Base-by-base conservation (phyloP, 176 grass and related monocot species). In the Aegilops umbellulata region DNA sequence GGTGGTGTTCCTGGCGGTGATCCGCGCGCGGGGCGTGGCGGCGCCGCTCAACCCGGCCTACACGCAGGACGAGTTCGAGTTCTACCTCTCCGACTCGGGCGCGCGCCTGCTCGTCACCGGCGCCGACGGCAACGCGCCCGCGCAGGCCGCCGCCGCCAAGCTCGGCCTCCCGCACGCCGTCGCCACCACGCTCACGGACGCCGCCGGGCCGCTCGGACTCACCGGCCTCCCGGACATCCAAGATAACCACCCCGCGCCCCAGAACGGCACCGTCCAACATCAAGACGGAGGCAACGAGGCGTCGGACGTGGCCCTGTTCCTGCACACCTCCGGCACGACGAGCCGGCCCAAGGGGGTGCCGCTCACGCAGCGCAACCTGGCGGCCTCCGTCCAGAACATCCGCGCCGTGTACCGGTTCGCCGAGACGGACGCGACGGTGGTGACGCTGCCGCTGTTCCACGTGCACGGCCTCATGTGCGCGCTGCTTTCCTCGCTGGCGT, bases 271-370 rank as follows among this genome's bases (percentile, higher is more conserved):
- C 47, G 15, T 51, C 1, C 19, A 38, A 0, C 22, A 42, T 44
- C 0, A 44, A 3, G 3, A 22, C 27, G 3, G 19, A 32, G 19
- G 1, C 80, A 44, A 98, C 86, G 89, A 85, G 0, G 8, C 89
- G 1, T 74, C 85, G 4, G 96, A 98, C 60, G 79, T 87, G 17
- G 97, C 94, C 0, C 88, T 98, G 42, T 98, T 98, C 79, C 88
- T 98, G 34, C 97, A 98, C 86, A 98, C 97, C 34, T 98, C 97
- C 11, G 94, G 97, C 38, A 99, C 94, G 15, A 99, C 97, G 24
- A 99, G 97, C 84, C 90, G 97, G 3, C 97, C 94, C 49, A 99
- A 99, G 85, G 97, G 94, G 0, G 97, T 99, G 3, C 97, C 94
- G 0, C 88, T 99, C 0, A 92, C 90, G 68, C 97, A 99, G 83